Percentiles rank a stretch among this genome's conserved stretches.
phyloP scores from a whole-genome alignment of 2,329 filamentous ascomycete species.

The Aureobasidium sp. region DNA sequence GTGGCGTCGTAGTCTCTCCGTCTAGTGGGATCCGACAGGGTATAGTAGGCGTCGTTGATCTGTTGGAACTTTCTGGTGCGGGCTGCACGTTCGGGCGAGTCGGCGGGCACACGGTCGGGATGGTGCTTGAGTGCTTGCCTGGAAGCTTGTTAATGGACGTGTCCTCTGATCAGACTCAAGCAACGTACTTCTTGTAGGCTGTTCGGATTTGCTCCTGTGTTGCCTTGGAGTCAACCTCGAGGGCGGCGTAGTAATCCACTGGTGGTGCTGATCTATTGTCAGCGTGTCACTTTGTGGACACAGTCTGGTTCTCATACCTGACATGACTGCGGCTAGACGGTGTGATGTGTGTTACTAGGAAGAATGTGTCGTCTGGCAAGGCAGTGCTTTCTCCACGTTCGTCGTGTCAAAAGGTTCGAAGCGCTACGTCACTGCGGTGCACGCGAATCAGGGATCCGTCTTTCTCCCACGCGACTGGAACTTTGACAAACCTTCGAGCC shows the following conservation, averaged over 20 bases:
- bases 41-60: slow-evolving; percentile 91
- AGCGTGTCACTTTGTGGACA: background rate
- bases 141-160: slow-evolving; percentile 53
- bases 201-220: slow-evolving; percentile 78
- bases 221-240: slow-evolving; percentile 52
- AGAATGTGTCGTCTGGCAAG: slow-evolving; percentile 1
- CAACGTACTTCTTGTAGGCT: slow-evolving; percentile 73
- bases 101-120: slow-evolving; percentile 77
- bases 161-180: slow-evolving; percentile 34
- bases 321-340: slow-evolving; percentile 13
- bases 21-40: slow-evolving; percentile 70
- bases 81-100: slow-evolving; percentile 72
- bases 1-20: slow-evolving; percentile 80
- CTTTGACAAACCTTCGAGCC: background rate
- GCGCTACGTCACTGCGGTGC: slow-evolving; percentile 8
- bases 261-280: slow-evolving; percentile 24
- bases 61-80: slow-evolving; percentile 87
- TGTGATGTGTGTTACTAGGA: background rate
- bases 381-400: slow-evolving; percentile 9
- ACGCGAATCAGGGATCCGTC: slow-evolving; percentile 7
- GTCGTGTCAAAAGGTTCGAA: background rate
- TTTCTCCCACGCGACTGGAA: slow-evolving; percentile 2
- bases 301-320: slow-evolving; percentile 14
- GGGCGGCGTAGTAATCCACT: slow-evolving; percentile 32
- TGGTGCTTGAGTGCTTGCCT: slow-evolving; percentile 87